These are phyloP conservation scores for Chenopodium suecicum DNA, from an alignment of 148 eudicot species.

Conservation along the genomic window DNA sequence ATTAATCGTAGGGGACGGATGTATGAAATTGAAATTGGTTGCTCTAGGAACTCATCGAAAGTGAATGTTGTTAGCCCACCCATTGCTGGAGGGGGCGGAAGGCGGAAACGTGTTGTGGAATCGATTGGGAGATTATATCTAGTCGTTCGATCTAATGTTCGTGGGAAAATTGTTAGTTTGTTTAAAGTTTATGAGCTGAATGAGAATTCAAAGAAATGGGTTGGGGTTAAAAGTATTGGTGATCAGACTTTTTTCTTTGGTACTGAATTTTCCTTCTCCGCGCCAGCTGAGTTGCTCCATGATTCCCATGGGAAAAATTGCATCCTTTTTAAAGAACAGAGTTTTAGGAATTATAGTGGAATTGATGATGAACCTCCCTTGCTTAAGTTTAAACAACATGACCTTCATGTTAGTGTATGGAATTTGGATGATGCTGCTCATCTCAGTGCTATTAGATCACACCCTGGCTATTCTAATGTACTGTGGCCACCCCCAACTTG, in stretches of 20 bases:
- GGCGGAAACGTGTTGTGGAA: constrained; percentile 22
- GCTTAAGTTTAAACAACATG: not conserved
- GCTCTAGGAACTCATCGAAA: not conserved
- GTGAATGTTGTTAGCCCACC: not conserved
- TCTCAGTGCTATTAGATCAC: not conserved
- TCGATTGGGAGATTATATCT: constrained; percentile 17
- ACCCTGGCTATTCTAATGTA: too few species aligned
- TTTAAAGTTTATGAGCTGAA: constrained; percentile 16
- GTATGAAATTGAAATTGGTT: not conserved
- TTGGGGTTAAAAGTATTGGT: constrained; percentile 12
- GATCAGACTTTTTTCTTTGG: constrained; percentile 19
- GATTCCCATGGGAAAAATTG: constrained; percentile 5
- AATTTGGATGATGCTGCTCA: not conserved
- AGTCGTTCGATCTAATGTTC: constrained; percentile 4
- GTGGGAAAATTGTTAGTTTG: too few species aligned
- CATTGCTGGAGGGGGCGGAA: constrained; percentile 6
- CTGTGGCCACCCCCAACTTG: too few species aligned
- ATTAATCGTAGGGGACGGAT: constrained; percentile 24
- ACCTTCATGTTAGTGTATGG: constrained; percentile 1
- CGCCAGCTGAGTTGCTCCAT: not conserved
- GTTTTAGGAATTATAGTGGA: not conserved
- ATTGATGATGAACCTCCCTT: not conserved
- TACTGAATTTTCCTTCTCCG: constrained; percentile 16
- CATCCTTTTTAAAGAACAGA: not conserved
- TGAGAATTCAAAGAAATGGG: constrained; percentile 3